Evolutionary conservation across 2,329 filamentous ascomycete genomes (phyloP).

Genomic region (Calonectria hongkongensis): DNA sequence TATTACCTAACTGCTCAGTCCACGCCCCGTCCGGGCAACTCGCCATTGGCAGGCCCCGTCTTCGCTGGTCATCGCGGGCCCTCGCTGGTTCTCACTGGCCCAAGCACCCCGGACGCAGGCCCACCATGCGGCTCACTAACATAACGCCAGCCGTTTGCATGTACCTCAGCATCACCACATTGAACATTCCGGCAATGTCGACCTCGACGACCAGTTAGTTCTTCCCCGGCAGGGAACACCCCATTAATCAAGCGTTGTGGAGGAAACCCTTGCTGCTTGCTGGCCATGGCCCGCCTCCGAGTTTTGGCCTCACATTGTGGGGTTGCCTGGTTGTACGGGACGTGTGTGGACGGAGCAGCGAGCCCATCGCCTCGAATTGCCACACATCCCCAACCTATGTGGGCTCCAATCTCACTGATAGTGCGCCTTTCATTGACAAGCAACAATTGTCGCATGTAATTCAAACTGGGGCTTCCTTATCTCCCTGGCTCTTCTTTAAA

Average conservation of each 20-base stretch:
- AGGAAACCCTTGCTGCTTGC: constrained; percentile 8
- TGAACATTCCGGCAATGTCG: background rate
- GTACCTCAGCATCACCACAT: constrained; percentile 23
- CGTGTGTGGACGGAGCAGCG: background rate
- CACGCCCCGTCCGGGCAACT: constrained; percentile 1
- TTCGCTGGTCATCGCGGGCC: background rate
- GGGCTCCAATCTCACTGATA: constrained; percentile 32
- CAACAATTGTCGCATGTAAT: constrained; percentile 23
- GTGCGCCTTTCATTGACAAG: constrained; percentile 24
- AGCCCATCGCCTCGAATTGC: constrained; percentile 15
- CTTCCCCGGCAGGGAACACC: constrained; percentile 1
- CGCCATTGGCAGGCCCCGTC: background rate
- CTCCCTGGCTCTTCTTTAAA: constrained; percentile 25
- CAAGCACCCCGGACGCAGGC: background rate
- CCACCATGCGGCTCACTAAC: constrained; percentile 28
- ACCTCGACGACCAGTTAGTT: background rate
- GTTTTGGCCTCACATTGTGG: constrained; percentile 30
- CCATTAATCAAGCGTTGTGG: constrained; percentile 19
- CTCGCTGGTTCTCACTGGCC: background rate
- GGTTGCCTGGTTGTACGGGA: constrained; percentile 4
- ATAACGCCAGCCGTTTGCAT: background rate
- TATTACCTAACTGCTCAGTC: constrained; percentile 24
- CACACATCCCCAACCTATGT: constrained; percentile 31
- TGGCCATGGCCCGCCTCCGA: constrained; percentile 13
- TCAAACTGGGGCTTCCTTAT: constrained; percentile 14